These are phyloP conservation scores for Vitis hybrid DNA, from an alignment of 177 flowering plant species.

Conservation along the genomic window DNA sequence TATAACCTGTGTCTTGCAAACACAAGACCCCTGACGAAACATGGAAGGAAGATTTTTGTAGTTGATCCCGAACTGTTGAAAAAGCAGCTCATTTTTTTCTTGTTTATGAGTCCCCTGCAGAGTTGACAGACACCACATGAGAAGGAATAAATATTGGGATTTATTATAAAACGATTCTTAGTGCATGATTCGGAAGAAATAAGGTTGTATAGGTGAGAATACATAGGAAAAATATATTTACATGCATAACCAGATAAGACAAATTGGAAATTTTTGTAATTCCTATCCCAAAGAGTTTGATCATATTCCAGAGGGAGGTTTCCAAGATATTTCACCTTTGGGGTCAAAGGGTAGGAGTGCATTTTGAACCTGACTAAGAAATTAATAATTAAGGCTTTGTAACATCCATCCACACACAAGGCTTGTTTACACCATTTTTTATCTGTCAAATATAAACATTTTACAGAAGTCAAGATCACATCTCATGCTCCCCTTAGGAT, in stretches of 20 bases:
- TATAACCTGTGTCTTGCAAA: constrained; percentile 36
- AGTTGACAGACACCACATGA: constrained; percentile 1
- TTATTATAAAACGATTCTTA: not conserved
- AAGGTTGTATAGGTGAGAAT: not conserved
- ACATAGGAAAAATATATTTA: not conserved
- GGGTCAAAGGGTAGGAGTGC: too few relatives aligned
- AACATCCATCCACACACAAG: too few relatives aligned
- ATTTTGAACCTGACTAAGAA: too few relatives aligned
- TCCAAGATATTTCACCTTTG: too few relatives aligned
- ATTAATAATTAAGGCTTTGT: too few relatives aligned
- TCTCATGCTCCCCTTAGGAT: too few relatives aligned
- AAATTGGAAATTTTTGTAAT: not conserved
- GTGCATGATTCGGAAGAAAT: not conserved
- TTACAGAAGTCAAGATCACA: too few relatives aligned
- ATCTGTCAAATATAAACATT: too few relatives aligned
- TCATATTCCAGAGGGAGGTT: too few relatives aligned
- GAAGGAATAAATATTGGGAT: not conserved
- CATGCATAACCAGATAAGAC: too few relatives aligned
- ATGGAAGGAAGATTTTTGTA: constrained; percentile 39
- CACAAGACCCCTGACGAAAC: constrained; percentile 60
- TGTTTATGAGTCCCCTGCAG: constrained; percentile 49
- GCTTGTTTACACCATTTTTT: too few relatives aligned
- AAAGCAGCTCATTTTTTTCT: constrained; percentile 61
- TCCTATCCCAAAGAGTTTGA: too few relatives aligned
- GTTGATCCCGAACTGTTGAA: constrained; percentile 45